Base-by-base conservation (phyloP, 164 flowering plant genomes). In the Taxillus chinensis region DNA sequence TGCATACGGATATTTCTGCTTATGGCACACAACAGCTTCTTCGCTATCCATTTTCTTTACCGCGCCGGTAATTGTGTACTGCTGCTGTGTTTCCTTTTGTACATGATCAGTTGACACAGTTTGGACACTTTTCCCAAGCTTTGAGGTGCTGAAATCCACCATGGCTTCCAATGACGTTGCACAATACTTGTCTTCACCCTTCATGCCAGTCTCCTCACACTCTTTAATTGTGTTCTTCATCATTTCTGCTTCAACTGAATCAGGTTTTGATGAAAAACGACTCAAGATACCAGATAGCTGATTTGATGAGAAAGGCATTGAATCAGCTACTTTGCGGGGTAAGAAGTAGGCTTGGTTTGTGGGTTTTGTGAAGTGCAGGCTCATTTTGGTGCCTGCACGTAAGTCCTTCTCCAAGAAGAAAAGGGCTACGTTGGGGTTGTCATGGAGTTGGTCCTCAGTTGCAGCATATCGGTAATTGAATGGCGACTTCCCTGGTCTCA, bases 121-220 rank as follows among this genome's bases (percentile, higher is more conserved):
- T 45, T 63, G 57, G 5, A 74, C 70, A 4, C 60, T 57, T 56
- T 61, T 74, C 37, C 82, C 80, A 7, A 80, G 75, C 73, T 72
- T 74, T 6, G 82, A 74, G 37, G 71, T 74, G 65, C 72, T 67
- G 66, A 67, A 80, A 56, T 80, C 80, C 6, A 80, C 50, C 80
- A 80, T 80, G 2, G 82, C 72, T 57, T 80, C 82, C 27, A 78
- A 62, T 3, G 84, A 78, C 10, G 82, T 78, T 38, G 82, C 82
- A 39, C 84, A 80, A 41, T 65, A 74, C 68, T 80, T 78, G 7
- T 74, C 78, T 67, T 80, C 84, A 16, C 80, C 81, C 51, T 60
- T 55, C 4, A 68, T 67, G 12, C 45, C 72, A 0, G 75, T 68
- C 8, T 45, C 62, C 54, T 80, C 81, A 27, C 84, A 80, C 62